phyloP scores from a whole-genome alignment of 371 early-diverging fungal species.

The Mucor plumbeus region DNA sequence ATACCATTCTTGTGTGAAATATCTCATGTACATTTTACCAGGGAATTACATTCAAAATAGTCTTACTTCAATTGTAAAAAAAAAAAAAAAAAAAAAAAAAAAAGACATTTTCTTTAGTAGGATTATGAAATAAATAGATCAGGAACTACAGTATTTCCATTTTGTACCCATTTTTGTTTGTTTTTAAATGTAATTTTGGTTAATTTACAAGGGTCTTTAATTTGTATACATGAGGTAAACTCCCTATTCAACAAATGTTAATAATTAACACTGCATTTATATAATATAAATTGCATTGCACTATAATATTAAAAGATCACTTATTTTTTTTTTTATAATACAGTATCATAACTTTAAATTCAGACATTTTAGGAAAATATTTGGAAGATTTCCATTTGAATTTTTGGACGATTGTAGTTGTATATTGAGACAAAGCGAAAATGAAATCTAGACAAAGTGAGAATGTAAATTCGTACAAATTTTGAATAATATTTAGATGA shows the following conservation, averaged over 20 bases:
- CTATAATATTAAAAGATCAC: background rate
- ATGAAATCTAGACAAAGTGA: no score
- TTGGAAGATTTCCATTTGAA: no score
- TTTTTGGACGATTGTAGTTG: no score
- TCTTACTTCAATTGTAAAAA: background rate
- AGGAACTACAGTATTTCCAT: background rate
- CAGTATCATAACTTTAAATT: no score
- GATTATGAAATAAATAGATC: background rate
- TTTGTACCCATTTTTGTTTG: background rate
- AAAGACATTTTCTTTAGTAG: background rate
- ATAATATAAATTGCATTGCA: background rate
- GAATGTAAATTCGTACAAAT: no score
- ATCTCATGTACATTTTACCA: background rate
- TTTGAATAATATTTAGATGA: no score
- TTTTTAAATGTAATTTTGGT: background rate
- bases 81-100: no score
- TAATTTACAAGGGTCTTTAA: background rate
- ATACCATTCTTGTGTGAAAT: background rate
- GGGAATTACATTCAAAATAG: conserved; percentile 2
- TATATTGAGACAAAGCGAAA: no score
- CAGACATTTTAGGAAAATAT: no score
- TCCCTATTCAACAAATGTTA: background rate
- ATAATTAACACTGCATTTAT: background rate
- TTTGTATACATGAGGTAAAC: background rate
- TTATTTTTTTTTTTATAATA: no score